A percentile compares a stretch with the other conserved stretches of the same genome.
These are phyloP conservation scores for Lichenothelia convexa DNA, from an alignment of 495 filamentous ascomycete species.

Conservation along the genomic window DNA sequence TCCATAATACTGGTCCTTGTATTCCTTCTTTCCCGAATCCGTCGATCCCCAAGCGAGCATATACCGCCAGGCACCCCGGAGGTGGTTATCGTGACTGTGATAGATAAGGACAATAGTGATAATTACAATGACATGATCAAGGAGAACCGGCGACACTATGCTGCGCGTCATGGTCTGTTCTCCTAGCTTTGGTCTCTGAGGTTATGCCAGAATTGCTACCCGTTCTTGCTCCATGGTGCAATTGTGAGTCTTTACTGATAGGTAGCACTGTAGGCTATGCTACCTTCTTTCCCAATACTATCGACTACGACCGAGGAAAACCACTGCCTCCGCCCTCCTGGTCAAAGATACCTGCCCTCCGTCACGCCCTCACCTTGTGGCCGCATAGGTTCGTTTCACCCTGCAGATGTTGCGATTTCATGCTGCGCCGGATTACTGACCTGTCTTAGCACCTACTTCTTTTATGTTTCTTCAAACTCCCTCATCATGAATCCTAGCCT, in stretches of 20 bases:
- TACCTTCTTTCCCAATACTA: conserved; percentile 57
- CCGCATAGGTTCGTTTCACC: too few relatives aligned
- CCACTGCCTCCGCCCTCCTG: conserved; percentile 45
- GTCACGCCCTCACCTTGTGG: conserved; percentile 69
- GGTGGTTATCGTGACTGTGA: conserved; percentile 72
- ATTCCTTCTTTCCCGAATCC: conserved; percentile 39
- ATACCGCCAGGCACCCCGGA: conserved; percentile 52
- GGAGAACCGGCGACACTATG: conserved; percentile 74
- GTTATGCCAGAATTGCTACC: too few relatives aligned
- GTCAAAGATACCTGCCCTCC: conserved; percentile 66
- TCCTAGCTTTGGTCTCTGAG: too few relatives aligned
- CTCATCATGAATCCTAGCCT: conserved; percentile 78
- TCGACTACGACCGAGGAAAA: conserved; percentile 54
- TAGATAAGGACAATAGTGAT: conserved; percentile 45
- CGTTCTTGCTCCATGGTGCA: too few relatives aligned
- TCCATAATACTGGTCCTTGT: conserved; percentile 39
- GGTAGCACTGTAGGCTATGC: conserved; percentile 62
- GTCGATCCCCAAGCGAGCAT: conserved; percentile 21
- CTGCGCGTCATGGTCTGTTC: conserved; percentile 63
- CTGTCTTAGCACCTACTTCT: conserved; percentile 73
- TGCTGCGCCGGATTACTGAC: too few relatives aligned
- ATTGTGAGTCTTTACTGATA: too few relatives aligned
- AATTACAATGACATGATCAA: conserved; percentile 51
- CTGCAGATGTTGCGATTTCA: too few relatives aligned
- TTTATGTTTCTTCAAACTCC: conserved; percentile 64